Percentiles rank a stretch among this genome's conserved stretches.
These are phyloP conservation scores for Ricinus communis DNA, from an alignment of 345 rosid species.

Conservation along the genomic window DNA sequence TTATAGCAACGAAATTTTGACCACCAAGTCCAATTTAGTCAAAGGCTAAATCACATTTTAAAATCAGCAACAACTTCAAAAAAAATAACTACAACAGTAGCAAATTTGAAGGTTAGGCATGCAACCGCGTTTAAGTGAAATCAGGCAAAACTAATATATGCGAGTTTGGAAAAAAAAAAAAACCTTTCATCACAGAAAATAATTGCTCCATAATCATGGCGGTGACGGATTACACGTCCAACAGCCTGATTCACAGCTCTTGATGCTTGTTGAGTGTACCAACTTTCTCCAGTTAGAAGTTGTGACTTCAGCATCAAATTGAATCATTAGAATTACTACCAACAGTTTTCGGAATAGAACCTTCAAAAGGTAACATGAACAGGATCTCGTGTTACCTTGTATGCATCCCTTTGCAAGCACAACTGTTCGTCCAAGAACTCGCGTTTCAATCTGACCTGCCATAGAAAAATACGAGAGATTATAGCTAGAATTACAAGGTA, in stretches of 20 bases:
- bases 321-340: conserved; percentile 6
- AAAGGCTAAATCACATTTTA: background rate
- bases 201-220: conserved; percentile 90
- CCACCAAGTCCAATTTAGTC: background rate
- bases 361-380: conserved; percentile 22
- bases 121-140: background rate
- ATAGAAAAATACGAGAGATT: conserved; percentile 6
- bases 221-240: conserved; percentile 96
- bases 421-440: conserved; percentile 72
- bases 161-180: background rate
- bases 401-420: conserved; percentile 35
- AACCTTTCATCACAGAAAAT: conserved; percentile 95
- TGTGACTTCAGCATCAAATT: conserved; percentile 35
- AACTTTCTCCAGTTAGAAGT: conserved; percentile 68
- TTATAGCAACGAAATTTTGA: background rate
- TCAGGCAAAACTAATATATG: conserved; percentile 11
- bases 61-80: background rate
- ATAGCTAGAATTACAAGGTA: background rate
- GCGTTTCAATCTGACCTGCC: conserved; percentile 85
- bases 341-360: conserved; percentile 6
- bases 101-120: conserved; percentile 12
- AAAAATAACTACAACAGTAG: background rate
- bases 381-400: conserved; percentile 41
- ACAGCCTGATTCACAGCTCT: conserved; percentile 97
- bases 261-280: conserved; percentile 92